A percentile compares a stretch with the other conserved stretches of the same genome.
These are phyloP conservation scores for Aureobasidium sp. DNA, from an alignment of 2,329 filamentous ascomycete species.

Conservation along the genomic window DNA sequence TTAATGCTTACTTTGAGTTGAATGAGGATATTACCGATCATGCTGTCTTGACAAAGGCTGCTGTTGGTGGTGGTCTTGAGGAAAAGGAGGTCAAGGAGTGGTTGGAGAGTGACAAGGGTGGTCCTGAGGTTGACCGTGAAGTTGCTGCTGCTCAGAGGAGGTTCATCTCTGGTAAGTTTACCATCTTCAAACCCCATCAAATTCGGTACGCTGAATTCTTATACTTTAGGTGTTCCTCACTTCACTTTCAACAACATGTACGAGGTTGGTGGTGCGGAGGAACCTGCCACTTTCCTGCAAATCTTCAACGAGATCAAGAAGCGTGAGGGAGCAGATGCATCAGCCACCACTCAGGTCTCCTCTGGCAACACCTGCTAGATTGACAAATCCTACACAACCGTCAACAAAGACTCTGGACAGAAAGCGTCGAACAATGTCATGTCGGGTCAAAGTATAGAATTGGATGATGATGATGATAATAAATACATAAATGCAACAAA, in stretches of 20 bases:
- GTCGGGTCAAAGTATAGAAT: neutral
- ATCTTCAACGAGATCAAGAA: slow-evolving; percentile 55
- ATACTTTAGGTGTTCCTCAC: slow-evolving; percentile 55
- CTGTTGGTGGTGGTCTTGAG: slow-evolving; percentile 37
- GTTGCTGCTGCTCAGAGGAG: slow-evolving; percentile 37
- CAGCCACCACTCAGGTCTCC: neutral
- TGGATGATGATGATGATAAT: neutral
- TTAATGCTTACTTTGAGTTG: slow-evolving; percentile 47
- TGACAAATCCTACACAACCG: neutral
- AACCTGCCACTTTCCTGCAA: slow-evolving; percentile 57
- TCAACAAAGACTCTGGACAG: neutral
- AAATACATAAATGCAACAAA: slow-evolving; percentile 7
- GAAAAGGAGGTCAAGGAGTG: slow-evolving; percentile 36
- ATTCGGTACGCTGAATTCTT: neutral
- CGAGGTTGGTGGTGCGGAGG: slow-evolving; percentile 61
- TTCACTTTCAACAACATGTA: slow-evolving; percentile 63
- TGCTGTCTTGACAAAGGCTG: slow-evolving; percentile 33
- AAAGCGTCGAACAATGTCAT: neutral
- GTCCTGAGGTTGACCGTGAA: slow-evolving; percentile 39
- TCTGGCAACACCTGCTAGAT: slow-evolving; percentile 12
- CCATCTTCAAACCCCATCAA: neutral
- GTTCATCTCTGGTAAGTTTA: slow-evolving; percentile 37
- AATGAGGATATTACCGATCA: slow-evolving; percentile 40
- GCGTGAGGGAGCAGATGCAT: slow-evolving; percentile 21
- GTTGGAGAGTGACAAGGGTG: slow-evolving; percentile 36